phyloP scores from a whole-genome alignment of 2,329 filamentous ascomycete species.

The Neonectria hederae region DNA sequence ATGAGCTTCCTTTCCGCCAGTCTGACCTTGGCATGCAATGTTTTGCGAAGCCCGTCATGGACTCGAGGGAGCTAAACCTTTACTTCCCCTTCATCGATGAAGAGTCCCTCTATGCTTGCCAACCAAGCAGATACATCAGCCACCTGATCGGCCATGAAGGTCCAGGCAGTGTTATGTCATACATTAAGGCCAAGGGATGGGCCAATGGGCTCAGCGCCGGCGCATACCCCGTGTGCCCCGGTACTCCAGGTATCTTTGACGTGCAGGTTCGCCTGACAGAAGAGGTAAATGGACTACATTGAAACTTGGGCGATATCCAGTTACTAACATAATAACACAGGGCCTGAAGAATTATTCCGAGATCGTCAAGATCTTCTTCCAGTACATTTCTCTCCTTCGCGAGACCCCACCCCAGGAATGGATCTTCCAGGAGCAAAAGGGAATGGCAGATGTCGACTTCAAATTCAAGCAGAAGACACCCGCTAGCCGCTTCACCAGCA shows the following conservation, averaged over 20 bases:
- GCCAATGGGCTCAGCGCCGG: conserved; percentile 85
- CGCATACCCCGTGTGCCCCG: conserved; percentile 78
- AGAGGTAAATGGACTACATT: conserved; percentile 61
- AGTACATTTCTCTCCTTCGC: conserved; percentile 88
- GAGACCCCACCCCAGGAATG: conserved; percentile 85
- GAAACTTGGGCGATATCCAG: not conserved
- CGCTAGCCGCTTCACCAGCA: conserved; percentile 88
- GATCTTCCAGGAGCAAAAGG: conserved; percentile 93
- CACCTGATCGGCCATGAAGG: conserved; percentile 94
- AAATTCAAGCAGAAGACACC: conserved; percentile 93
- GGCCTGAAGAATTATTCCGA: conserved; percentile 83
- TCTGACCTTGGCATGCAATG: conserved; percentile 71
- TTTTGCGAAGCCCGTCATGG: conserved; percentile 92
- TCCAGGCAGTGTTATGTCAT: conserved; percentile 89
- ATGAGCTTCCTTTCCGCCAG: conserved; percentile 59
- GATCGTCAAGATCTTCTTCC: conserved; percentile 84
- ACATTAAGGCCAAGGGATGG: conserved; percentile 91
- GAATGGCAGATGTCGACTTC: conserved; percentile 92
- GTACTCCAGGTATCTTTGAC: conserved; percentile 79
- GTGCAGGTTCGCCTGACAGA: conserved; percentile 83
- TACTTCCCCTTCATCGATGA: conserved; percentile 89
- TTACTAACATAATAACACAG: conserved; percentile 44
- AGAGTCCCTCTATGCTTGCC: conserved; percentile 78
- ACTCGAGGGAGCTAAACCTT: conserved; percentile 80
- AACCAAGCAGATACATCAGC: conserved; percentile 86